Base-by-base conservation (phyloP, 257 asterid genomes). In the Buddleja alternifolia region DNA sequence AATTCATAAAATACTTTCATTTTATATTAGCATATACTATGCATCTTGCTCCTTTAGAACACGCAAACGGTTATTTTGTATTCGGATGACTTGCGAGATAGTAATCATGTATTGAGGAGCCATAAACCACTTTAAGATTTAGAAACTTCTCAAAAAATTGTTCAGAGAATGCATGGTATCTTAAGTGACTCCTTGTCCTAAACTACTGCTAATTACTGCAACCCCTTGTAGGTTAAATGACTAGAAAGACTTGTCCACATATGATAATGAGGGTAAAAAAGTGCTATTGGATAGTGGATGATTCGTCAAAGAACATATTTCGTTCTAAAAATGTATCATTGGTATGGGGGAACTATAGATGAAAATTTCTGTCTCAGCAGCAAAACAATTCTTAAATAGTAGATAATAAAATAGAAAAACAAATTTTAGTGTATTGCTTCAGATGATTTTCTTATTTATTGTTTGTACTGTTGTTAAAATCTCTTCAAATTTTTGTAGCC, bases 401-500 rank as follows among this genome's bases (percentile, higher is more conserved):
- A 32, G 16, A 42, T 29, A 55, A 11, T 52, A 29, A 48, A 67
- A 55, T 36, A 47, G 44, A 29, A 61, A 42, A 34, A 52, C 8
- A 63, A 32, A 36, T 71, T n/a, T 17, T 63, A 53, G 66, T 57
- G 17, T 70, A 67, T 29, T 55, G 51, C 75, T 36, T 69, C 47
- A 37, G 62, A 25, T 70, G 37, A 70, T 15, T 63, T 65, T 64
- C 54, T 50, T 59, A 15, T 40, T 63, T 12, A 36, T 59, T 23
- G 54, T 70, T 15, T 7, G 37, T 60, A 44, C 21, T 71, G 47
- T 67, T 65, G 70, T 67, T 77, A 36, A 58, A 45, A 24, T 66
- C 32, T 53, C 59, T 62, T 65, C 32, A 60, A 51, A 48, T 20
- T 71, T n/a, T 75, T 78, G 63, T 73, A 89, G 97, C 97, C 97